Evolutionary conservation across 257 asterid genomes (phyloP), one percentile per base, ranked within the genome.

Genomic region (Mentha longifolia): DNA sequence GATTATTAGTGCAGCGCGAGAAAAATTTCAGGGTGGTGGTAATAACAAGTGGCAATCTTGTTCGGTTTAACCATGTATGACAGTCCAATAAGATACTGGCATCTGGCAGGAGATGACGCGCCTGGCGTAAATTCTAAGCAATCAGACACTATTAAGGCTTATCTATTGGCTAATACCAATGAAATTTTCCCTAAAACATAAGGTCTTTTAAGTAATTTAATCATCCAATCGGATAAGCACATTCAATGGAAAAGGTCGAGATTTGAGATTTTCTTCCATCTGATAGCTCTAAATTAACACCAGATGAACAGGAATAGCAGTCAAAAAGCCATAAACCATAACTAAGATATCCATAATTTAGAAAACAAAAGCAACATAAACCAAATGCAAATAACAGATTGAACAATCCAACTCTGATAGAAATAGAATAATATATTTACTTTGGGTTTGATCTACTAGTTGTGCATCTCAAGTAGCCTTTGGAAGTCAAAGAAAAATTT

Each of bases 21-120:
- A n/a, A 37, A 66, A 55, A 7, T 41, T 52, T 68, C 66, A 6
- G 42, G 71, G 30, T 17, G 33, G 66, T 47, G 75, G 73, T 56
- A 9, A 59, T 30, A 19, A 67, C 79, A 72, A n/a, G 76, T 72
- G 81, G 68, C 74, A 45, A 42, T 42, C 64, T 12, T n/a, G 28
- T 51, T 67, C 25, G 45, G 73, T 39, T 33, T 39, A 57, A 65
- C 66, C 63, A 37, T 28, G 12, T 9, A 54, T 37, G 71, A 25
- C 64, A 10, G 12, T 22, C 76, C 35, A 71, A 61, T 16, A 20
- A 35, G 8, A 49, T 12, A 31, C 35, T 56, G 67, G 57, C 76
- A 63, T 54, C 39, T 76, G 75, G 72, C 43, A 47, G 68, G 64
- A 59, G 43, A 61, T 45, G 67, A 15, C 56, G 8, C 39, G 9